Evolutionary conservation across 805 yeast species (phyloP), one percentile per base, ranked within the genome.

Genomic region (Debaryomyces castellii): DNA sequence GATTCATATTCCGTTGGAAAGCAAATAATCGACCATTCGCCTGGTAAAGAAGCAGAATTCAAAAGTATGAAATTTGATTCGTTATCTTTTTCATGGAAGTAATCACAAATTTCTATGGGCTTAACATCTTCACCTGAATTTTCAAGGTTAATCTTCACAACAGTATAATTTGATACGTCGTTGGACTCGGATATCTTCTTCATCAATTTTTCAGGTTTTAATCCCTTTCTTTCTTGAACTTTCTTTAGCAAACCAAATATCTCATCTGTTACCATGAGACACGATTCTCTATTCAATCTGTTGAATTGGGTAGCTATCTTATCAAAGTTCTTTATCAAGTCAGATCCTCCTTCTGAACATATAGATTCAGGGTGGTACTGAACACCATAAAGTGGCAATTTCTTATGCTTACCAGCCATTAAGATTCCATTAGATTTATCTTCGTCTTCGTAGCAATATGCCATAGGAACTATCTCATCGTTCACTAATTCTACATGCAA

Each of bases 321-420:
- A 74, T 85, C 81, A 60, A 92, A 92, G 58, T 87, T 87, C 8
- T 54, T 51, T 3, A 91, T 63, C 42, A 94, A 61, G 9, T 61
- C 55, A 2, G 59, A 73, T 1, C 99, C 99, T 39, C 67, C 55
- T 11, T 74, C 69, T 0, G 97, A 89, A 55, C 96, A 89, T 33
- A 92, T 81, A 1, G 97, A 89, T 59, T 94, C 99, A 0, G 99
- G 99, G 58, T 94, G 99, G 58, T 91, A 95, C 58, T 94, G 99
- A 2, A 94, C 97, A 0, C 96, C 99, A 62, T 74, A 92, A 69
- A 86, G 87, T 0, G 97, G 97, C 17, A 68, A 64, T 0, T 30
- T 16, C 0, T 40, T 52, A 57, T 88, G 91, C 57, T 69, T 77
- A 0, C 78, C 94, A 0, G 96, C 96, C 99, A 94, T 94, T 24